These are phyloP conservation scores for Dalbergia cochinchinensis DNA, from an alignment of 306 rosid species.

Conservation along the genomic window DNA sequence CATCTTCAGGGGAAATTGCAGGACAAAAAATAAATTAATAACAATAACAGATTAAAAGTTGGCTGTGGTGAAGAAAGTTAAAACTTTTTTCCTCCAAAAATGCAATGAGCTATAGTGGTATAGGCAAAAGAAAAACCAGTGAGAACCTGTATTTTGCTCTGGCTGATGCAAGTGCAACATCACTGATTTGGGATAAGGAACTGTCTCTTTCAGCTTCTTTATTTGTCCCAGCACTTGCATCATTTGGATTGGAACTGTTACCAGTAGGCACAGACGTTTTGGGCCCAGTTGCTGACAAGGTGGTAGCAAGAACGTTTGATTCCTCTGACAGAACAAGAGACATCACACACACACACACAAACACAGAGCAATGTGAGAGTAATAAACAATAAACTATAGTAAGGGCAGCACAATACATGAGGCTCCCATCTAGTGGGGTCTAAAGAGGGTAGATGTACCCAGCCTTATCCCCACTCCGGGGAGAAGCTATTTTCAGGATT, in stretches of 20 bases:
- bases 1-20: not conserved
- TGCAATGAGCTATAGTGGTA: conserved; percentile 11
- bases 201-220: conserved; percentile 46
- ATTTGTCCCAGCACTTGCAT: conserved; percentile 31
- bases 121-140: conserved; percentile 2
- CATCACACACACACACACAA: not conserved
- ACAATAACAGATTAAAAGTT: conserved; percentile 10
- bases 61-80: not conserved
- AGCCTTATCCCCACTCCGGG: too few relatives aligned
- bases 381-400: not conserved
- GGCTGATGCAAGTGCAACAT: conserved; percentile 22
- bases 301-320: conserved; percentile 37
- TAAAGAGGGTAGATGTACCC: too few relatives aligned
- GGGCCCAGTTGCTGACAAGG: conserved; percentile 32
- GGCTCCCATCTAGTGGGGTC: too few relatives aligned
- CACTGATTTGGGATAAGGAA: conserved; percentile 27
- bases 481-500: too few relatives aligned
- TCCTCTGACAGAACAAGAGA: conserved; percentile 51
- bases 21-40: too few relatives aligned
- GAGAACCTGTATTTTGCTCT: conserved; percentile 68
- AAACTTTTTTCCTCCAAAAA: not conserved
- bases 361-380: not conserved
- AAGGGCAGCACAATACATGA: too few relatives aligned
- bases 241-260: conserved; percentile 26
- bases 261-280: conserved; percentile 12